Base-by-base conservation (phyloP, 78 protist genomes). In the Emiliania huxleyi region DNA sequence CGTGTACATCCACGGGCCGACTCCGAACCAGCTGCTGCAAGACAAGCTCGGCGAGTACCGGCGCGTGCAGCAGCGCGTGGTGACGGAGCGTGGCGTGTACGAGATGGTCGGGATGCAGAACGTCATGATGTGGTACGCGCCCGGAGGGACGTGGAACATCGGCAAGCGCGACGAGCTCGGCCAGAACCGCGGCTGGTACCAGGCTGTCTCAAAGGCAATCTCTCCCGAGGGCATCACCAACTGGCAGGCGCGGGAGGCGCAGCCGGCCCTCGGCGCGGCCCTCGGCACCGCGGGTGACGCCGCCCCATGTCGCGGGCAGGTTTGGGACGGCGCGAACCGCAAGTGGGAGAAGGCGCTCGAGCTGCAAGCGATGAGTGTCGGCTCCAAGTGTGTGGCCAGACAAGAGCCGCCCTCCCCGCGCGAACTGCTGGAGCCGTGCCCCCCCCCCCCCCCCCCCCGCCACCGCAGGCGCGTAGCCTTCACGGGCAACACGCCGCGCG, bases 11-110 rank as follows among this genome's bases (percentile, higher is more conserved):
- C 81, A 71, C 19, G 81, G 81, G 40, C 81, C 81, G n/a, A 71
- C 81, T 19, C 81, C 81, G 1, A n/a, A 21, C 42, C 3, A 71
- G 15, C 81, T 71, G 3, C 81, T 71, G 44, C 81, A 71, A 21
- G 81, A 71, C 42, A 71, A 71, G 81, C 81, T 71, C 40, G 81
- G 81, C 42, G 81, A 71, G 81, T 71, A 71, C 81, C 81, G 81
- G 1, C 81, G 81, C 37, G 81, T 71, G 45, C 81, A 71, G 81
- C 81, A 19, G 42, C 81, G 81, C 42, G 81, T 71, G 42, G 21
- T 71, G n/a, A 71, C 81, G 42, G 81, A 71, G 42, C 81, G 81
- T 21, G 81, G 81, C 81, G 81, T 71, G 23, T 71, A 71, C 19
- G 81, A 71, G 81, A 71, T 71, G 81, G 81, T 52, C 62, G 62